phyloP scores from a whole-genome alignment of 106 monocot genomes.

The Hemerocallis citrina region DNA sequence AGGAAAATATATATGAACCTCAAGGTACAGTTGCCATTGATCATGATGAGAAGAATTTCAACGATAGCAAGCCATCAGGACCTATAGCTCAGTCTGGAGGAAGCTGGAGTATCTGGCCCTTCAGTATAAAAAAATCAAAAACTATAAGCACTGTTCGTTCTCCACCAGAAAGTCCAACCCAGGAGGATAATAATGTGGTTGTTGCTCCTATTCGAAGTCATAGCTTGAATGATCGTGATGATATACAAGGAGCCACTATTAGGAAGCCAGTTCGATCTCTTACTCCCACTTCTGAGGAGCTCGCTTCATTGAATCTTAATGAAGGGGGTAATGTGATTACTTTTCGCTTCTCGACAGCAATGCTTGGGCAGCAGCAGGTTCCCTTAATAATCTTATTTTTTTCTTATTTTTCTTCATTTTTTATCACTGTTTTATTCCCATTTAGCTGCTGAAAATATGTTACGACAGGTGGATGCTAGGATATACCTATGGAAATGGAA shows the following conservation, averaged over 20 bases:
- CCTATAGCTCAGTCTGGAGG: constrained; percentile 24
- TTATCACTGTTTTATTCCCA: neutral
- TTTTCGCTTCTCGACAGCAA: constrained; percentile 69
- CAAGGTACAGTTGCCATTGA: constrained; percentile 52
- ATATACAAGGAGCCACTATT: constrained; percentile 16
- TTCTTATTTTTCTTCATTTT: neutral
- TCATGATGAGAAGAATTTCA: constrained; percentile 7
- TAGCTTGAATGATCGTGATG: constrained; percentile 5
- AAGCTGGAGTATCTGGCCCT: constrained; percentile 75
- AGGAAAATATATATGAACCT: constrained; percentile 37
- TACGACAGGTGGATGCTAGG: constrained; percentile 70
- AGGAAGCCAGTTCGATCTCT: constrained; percentile 46
- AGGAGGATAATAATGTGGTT: neutral
- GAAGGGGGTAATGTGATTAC: constrained; percentile 68
- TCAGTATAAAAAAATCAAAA: constrained; percentile 44
- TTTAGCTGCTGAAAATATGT: neutral
- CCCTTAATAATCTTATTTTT: no score
- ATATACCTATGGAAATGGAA: constrained; percentile 90
- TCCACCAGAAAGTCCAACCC: constrained; percentile 7
- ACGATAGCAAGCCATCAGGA: constrained; percentile 18
- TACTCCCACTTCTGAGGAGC: constrained; percentile 67
- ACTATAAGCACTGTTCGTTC: constrained; percentile 21
- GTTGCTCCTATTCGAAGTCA: constrained; percentile 6
- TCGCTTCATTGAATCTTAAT: constrained; percentile 71
- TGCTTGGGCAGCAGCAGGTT: constrained; percentile 87